Percentiles rank a stretch among this genome's conserved stretches.
These are phyloP conservation scores for Carnegiea gigantea DNA, from an alignment of 179 eudicot genomes.

Conservation along the genomic window DNA sequence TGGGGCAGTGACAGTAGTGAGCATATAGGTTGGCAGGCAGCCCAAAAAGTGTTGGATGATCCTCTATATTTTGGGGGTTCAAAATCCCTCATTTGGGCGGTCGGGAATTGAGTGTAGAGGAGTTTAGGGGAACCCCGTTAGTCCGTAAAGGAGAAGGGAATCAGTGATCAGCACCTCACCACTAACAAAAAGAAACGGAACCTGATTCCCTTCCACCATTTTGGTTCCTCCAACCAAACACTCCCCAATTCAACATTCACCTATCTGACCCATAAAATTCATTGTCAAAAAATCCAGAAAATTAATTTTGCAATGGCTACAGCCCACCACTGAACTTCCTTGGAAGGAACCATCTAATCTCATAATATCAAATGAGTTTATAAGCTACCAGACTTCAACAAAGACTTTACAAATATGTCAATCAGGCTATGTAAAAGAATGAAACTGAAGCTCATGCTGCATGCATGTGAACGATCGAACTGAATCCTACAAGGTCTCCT, in stretches of 20 bases:
- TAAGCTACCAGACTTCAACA: not conserved
- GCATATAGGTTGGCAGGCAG: no score
- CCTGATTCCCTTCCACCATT: no score
- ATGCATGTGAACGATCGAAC: not conserved
- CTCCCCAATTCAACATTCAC: not conserved
- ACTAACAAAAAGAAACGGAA: no score
- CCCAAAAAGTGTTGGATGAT: no score
- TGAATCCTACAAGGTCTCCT: no score
- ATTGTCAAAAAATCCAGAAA: not conserved
- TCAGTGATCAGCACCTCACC: no score
- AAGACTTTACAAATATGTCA: not conserved
- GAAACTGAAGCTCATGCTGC: not conserved
- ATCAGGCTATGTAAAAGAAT: not conserved
- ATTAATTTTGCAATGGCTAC: not conserved
- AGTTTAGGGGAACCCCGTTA: no score
- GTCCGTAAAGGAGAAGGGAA: no score
- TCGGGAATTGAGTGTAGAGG: no score
- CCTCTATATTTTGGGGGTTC: no score
- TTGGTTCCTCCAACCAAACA: not conserved
- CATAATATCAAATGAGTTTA: not conserved
- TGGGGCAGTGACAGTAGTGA: no score
- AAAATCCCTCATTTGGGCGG: no score
- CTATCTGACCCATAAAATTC: not conserved
- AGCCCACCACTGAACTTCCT: not conserved
- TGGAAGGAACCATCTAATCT: not conserved